Evolutionary conservation across 257 asterid genomes (phyloP).

Genomic region (Dorcoceras hygrometricum): DNA sequence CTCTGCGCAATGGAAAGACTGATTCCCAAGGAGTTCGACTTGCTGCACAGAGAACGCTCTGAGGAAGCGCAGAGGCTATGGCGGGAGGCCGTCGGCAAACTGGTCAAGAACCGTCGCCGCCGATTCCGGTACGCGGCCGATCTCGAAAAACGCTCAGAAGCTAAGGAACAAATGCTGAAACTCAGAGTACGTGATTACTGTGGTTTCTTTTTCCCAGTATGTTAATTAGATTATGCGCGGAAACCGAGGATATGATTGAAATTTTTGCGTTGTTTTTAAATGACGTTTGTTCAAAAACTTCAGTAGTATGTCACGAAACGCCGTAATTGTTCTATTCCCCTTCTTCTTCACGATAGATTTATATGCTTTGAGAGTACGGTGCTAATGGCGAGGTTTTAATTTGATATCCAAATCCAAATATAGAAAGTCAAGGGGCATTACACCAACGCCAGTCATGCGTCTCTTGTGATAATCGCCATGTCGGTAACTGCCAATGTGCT

Average conservation of each 20-base stretch:
- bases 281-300: no score
- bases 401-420: no score
- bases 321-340: no score
- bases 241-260: no score
- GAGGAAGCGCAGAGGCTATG: constrained; percentile 59
- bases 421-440: neutral
- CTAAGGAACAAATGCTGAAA: constrained; percentile 51
- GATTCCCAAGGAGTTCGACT: constrained; percentile 57
- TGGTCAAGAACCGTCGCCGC: constrained; percentile 71
- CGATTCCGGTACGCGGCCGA: constrained; percentile 75
- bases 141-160: constrained; percentile 65
- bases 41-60: constrained; percentile 51
- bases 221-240: no score
- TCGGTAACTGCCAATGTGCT: no score
- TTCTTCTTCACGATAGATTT: no score
- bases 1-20: constrained; percentile 38
- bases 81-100: constrained; percentile 63
- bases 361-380: neutral
- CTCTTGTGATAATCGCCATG: no score
- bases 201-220: no score
- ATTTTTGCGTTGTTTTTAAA: constrained; percentile 13
- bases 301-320: no score
- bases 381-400: no score
- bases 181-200: constrained; percentile 50
- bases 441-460: no score